Percentiles rank a stretch among this genome's conserved stretches.
phyloP scores from a whole-genome alignment of 2,329 filamentous ascomycete species.

The Pseudogymnoascus sp. region DNA sequence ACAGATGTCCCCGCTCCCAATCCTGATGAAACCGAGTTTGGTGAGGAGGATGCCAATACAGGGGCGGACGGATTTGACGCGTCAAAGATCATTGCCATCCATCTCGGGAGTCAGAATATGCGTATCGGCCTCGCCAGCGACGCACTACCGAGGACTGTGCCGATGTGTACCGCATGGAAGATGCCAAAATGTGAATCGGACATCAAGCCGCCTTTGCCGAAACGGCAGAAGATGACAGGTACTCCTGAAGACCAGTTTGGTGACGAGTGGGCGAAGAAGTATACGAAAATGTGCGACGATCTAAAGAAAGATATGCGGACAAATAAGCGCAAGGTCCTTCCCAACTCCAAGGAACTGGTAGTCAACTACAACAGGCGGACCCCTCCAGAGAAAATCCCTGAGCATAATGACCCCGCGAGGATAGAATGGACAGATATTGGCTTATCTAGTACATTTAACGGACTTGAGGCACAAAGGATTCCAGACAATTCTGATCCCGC shows the following conservation, averaged over 20 bases:
- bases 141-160: conserved; percentile 86
- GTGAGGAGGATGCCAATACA: conserved; percentile 46
- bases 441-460: conserved; percentile 62
- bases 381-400: conserved; percentile 77
- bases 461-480: conserved; percentile 74
- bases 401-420: conserved; percentile 90
- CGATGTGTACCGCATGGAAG: conserved; percentile 83
- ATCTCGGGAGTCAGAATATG: conserved; percentile 91
- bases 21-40: conserved; percentile 41
- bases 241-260: conserved; percentile 76
- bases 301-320: conserved; percentile 84
- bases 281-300: conserved; percentile 75
- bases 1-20: conserved; percentile 59
- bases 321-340: conserved; percentile 89
- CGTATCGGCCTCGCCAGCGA: conserved; percentile 94
- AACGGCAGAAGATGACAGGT: conserved; percentile 52
- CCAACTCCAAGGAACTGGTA: conserved; percentile 95
- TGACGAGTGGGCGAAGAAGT: conserved; percentile 70
- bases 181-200: conserved; percentile 76
- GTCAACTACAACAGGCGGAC: conserved; percentile 87
- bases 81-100: conserved; percentile 89
- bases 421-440: conserved; percentile 91
- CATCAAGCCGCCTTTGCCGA: conserved; percentile 71
- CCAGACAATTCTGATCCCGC: conserved; percentile 83
- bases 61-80: conserved; percentile 61